phyloP scores from a whole-genome alignment of 208 protist species.

The Trypanosoma brucei region DNA sequence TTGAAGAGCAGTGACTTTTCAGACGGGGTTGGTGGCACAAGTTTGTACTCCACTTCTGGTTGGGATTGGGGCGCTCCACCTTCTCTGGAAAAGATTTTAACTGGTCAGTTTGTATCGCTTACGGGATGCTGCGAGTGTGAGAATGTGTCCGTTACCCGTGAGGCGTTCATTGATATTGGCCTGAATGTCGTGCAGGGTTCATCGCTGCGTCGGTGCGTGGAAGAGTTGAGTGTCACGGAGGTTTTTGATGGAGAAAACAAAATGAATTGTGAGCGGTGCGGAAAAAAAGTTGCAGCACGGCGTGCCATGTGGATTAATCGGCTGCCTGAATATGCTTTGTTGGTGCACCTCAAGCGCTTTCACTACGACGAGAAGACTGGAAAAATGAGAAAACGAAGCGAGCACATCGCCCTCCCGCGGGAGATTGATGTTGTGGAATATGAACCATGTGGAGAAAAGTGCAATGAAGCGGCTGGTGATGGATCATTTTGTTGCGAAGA shows the following conservation, averaged over 20 bases:
- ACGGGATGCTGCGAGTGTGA: slow-evolving; percentile 78
- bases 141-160: slow-evolving; percentile 42
- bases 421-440: slow-evolving; percentile 87
- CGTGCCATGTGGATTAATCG: slow-evolving; percentile 79
- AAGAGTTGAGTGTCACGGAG: slow-evolving; percentile 71
- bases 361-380: slow-evolving; percentile 74
- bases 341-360: slow-evolving; percentile 91
- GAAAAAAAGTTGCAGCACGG: slow-evolving; percentile 54
- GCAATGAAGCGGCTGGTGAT: background rate
- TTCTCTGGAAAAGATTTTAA: slow-evolving; percentile 68
- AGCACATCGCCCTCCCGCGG: slow-evolving; percentile 85
- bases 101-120: slow-evolving; percentile 69
- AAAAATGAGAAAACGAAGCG: slow-evolving; percentile 68
- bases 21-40: background rate
- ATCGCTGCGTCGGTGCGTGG: slow-evolving; percentile 76
- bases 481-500: background rate
- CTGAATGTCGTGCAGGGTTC: slow-evolving; percentile 72
- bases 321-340: slow-evolving; percentile 78
- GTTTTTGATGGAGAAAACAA: slow-evolving; percentile 80
- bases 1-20: background rate
- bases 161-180: slow-evolving; percentile 84
- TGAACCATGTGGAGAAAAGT: slow-evolving; percentile 19
- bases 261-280: slow-evolving; percentile 79
- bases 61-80: slow-evolving; percentile 16
- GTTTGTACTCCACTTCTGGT: background rate